Percentiles rank a stretch among this genome's conserved stretches.
Evolutionary conservation across 495 filamentous ascomycete species (phyloP).

Genomic region (Penicillium fimorum): DNA sequence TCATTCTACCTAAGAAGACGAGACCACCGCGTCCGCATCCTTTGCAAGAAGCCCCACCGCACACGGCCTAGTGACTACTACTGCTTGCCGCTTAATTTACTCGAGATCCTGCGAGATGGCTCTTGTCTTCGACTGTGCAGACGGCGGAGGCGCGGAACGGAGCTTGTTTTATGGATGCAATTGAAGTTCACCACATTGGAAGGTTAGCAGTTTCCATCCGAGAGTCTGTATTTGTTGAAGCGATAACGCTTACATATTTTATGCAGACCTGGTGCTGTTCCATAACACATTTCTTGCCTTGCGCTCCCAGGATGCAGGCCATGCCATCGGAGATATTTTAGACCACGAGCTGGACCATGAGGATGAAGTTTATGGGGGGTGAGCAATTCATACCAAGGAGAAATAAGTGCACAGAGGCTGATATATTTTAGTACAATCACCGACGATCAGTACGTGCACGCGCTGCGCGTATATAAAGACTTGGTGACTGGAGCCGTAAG

Average conservation of each 20-base stretch:
- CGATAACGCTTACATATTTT: constrained; percentile 1
- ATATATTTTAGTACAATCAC: constrained; percentile 58
- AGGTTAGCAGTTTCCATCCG: constrained; percentile 37
- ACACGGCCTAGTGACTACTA: constrained; percentile 40
- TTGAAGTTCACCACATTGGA: constrained; percentile 59
- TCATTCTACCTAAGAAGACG: constrained; percentile 53
- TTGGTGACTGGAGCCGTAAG: constrained; percentile 57
- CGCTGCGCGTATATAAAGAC: constrained; percentile 70
- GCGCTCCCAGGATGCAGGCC: constrained; percentile 63
- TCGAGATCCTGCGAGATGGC: constrained; percentile 53
- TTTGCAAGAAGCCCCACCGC: constrained; percentile 48
- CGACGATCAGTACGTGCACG: constrained; percentile 69
- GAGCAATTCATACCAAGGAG: constrained; percentile 19
- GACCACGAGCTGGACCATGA: constrained; percentile 65
- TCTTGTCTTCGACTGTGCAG: constrained; percentile 57
- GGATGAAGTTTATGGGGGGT: constrained; percentile 69
- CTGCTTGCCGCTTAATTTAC: constrained; percentile 50
- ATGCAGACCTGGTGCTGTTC: constrained; percentile 70
- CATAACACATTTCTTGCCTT: constrained; percentile 73
- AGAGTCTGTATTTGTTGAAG: neutral
- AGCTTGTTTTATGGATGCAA: constrained; percentile 54
- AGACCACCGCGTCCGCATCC: constrained; percentile 57
- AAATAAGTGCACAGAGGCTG: neutral
- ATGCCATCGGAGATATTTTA: constrained; percentile 46
- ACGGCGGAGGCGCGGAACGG: constrained; percentile 39